Evolutionary conservation across 129 eudicot genomes (phyloP), one percentile per base, ranked within the genome.

Genomic region (Helichrysum umbraculigerum): DNA sequence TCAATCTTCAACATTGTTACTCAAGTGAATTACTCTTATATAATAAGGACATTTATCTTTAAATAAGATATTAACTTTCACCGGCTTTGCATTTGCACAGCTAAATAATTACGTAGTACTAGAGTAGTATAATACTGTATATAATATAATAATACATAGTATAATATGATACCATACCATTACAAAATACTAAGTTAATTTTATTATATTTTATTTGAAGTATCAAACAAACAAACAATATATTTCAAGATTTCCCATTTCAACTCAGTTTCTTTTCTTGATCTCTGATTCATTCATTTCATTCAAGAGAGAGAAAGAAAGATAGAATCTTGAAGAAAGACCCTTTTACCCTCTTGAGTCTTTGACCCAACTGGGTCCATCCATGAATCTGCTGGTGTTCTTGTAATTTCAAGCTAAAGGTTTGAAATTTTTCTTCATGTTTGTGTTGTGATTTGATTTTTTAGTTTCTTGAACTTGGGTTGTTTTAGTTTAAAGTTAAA

Each of bases 331-430:
- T 64, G 83, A 64, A 79, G 73, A 52, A 33, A 65, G 54, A 73
- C 75, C 71, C 22, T 71, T 19, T 76, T 50, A 65, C 73, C n/a
- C 25, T 47, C 54, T 72, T 79, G 54, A 79, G 74, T 74, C 74
- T 79, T 79, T 79, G 78, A 79, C 79, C 50, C 83, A 65, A 62
- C 70, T 79, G 83, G 83, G 83, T 72, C 78, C 67, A 51, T 63
- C 72, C 72, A 79, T 79, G 54, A 47, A 14, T 78, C 28, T 34
- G 72, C 56, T 47, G 72, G 19, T 61, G 54, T 15, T 52, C 72
- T n/a, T 78, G 14, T 39, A 66, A 42, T 56, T 73, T 54, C 34
- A 72, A 66, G 62, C 69, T 34, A 72, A 79, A 79, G 83, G 83
- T 79, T 72, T 64, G 78, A 25, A 37, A 25, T n/a, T 65, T 35